Evolutionary conservation across 2,329 filamentous ascomycete genomes (phyloP).

Genomic region (Fusarium illudens): DNA sequence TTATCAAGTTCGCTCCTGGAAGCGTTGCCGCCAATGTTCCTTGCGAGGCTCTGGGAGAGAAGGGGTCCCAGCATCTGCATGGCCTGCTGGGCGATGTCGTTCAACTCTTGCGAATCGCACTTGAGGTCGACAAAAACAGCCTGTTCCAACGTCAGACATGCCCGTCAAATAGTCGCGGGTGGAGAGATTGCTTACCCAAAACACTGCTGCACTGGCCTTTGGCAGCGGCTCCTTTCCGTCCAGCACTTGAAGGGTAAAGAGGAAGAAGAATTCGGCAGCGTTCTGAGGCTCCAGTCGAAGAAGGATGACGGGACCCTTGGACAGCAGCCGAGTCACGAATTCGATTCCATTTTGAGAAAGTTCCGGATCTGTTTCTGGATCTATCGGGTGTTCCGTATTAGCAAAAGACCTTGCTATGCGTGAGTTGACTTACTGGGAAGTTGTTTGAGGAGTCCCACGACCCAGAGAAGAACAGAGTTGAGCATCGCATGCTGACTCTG

Average conservation of each 20-base stretch:
- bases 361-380: conserved; percentile 75
- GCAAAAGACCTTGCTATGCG: background rate
- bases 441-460: conserved; percentile 67
- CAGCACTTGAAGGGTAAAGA: conserved; percentile 75
- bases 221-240: conserved; percentile 77
- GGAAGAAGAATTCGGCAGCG: conserved; percentile 71
- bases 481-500: conserved; percentile 58
- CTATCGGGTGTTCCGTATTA: conserved; percentile 48
- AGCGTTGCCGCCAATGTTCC: conserved; percentile 73
- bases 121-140: conserved; percentile 61
- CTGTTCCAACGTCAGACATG: conserved; percentile 46
- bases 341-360: conserved; percentile 78
- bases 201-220: conserved; percentile 76
- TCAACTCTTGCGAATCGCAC: conserved; percentile 52
- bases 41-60: conserved; percentile 66
- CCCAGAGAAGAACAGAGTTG: conserved; percentile 66
- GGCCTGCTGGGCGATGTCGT: conserved; percentile 57
- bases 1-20: conserved; percentile 77
- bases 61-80: conserved; percentile 68
- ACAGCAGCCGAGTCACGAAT: conserved; percentile 71
- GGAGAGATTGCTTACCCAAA: conserved; percentile 69
- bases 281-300: conserved; percentile 64
- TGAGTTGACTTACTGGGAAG: conserved; percentile 60
- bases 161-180: background rate
- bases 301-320: conserved; percentile 68